phyloP scores from a whole-genome alignment of 228 moss, liverwort and hornwort species.

The Sphagnum magellanicum region DNA sequence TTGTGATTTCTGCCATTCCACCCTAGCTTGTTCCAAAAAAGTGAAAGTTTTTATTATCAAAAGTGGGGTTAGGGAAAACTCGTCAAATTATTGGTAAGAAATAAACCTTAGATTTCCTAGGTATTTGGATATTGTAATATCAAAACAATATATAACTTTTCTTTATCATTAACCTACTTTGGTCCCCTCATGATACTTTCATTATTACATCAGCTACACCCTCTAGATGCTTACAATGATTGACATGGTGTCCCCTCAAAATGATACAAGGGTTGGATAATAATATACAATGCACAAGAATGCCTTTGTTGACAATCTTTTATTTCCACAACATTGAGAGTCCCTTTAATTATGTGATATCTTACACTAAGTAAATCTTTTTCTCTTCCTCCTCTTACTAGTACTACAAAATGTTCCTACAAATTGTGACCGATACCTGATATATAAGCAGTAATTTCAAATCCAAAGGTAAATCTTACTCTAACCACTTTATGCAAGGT shows the following conservation, averaged over 20 bases:
- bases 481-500: not conserved
- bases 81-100: too few relatives aligned
- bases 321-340: not conserved
- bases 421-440: not conserved
- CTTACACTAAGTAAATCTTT: not conserved
- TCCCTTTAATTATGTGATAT: not conserved
- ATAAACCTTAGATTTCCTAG: too few relatives aligned
- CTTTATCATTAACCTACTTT: not conserved
- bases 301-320: not conserved
- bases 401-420: not conserved
- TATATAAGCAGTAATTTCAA: slow-evolving; percentile 3
- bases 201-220: not conserved
- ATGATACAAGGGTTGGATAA: not conserved
- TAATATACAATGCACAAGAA: not conserved
- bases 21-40: too few relatives aligned
- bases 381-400: slow-evolving; percentile 1
- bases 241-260: not conserved
- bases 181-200: not conserved
- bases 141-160: too few relatives aligned
- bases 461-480: slow-evolving; percentile 1
- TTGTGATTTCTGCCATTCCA: too few relatives aligned
- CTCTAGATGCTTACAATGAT: not conserved
- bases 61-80: too few relatives aligned
- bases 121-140: too few relatives aligned
- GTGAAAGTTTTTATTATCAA: too few relatives aligned